Conservation (phyloP, 805 yeast species). For the Lipomyces orientalis region DNA sequence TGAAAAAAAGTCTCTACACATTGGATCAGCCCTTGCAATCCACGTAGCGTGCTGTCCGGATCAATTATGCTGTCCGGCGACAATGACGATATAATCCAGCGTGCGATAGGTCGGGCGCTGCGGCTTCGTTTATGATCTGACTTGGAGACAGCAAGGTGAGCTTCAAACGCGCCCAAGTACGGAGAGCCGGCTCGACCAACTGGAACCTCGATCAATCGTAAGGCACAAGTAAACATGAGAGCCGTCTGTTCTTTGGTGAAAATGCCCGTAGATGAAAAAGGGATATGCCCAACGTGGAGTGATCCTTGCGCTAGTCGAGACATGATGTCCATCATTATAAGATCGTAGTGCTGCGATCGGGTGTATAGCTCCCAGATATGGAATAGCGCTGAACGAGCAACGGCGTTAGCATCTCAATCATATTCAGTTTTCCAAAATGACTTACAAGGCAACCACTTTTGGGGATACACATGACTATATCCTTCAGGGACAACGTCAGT, state of each 20-base stretch:
- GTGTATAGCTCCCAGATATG: slow-evolving; percentile 71
- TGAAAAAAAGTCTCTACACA: slow-evolving; percentile 83
- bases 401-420: slow-evolving; percentile 36
- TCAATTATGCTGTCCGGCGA: slow-evolving; percentile 49
- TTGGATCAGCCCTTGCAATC: slow-evolving; percentile 54
- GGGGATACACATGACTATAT: slow-evolving; percentile 17
- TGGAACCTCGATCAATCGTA: slow-evolving; percentile 53
- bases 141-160: neutral
- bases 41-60: slow-evolving; percentile 9
- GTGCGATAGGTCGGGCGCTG: slow-evolving; percentile 50
- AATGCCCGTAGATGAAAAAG: slow-evolving; percentile 63
- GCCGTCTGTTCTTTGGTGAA: slow-evolving; percentile 67
- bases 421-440: neutral
- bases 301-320: slow-evolving; percentile 59
- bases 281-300: slow-evolving; percentile 43
- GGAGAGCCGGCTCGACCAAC: slow-evolving; percentile 55
- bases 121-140: slow-evolving; percentile 31
- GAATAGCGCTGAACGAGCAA: slow-evolving; percentile 54
- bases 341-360: slow-evolving; percentile 59
- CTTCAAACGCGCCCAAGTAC: slow-evolving; percentile 36
- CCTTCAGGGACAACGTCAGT: slow-evolving; percentile 15
- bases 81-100: slow-evolving; percentile 67
- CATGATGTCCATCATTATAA: slow-evolving; percentile 66
- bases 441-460: slow-evolving; percentile 34
- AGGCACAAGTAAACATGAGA: slow-evolving; percentile 57